Evolutionary conservation across 768 basidiomycete genomes (phyloP), one percentile per base, ranked within the genome.

Genomic region (Rhizopogon roseolus): DNA sequence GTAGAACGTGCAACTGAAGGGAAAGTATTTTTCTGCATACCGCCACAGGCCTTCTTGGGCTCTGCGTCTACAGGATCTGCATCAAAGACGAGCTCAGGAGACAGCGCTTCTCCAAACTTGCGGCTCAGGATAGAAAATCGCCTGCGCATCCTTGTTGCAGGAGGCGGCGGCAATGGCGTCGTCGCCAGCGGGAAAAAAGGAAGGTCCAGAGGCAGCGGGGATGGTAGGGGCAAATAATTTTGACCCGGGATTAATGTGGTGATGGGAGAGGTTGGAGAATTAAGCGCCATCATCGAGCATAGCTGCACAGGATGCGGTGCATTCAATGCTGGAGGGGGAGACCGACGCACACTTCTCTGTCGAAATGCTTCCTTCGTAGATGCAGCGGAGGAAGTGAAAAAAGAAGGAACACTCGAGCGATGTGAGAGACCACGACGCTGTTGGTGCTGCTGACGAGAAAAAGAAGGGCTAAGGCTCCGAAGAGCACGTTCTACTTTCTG

Each of bases 61-160:
- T 22, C 45, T 32, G 7, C 5, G 32, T 5, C 19, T 22, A 22
- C 5, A 36, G 44, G 19, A 29, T 22, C 39, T n/a, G 28, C n/a
- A 4, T n/a, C 39, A 36, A 56, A 43, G 17, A 65, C 49, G 13
- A 67, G 53, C 13, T 69, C 69, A 1, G 58, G 43, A 14, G 62
- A 65, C 10, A 72, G 56, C 0, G 62, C 57, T 54, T 68, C 67
- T 29, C 71, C 73, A 27, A 72, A 62, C 46, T 68, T 66, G 22
- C 70, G 71, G 5, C 62, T 67, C 13, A 70, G 65, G 52, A 71
- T 71, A 14, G 61, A 62, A 14, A 69, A 57, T 14, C 71, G 66
- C 52, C 57, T 63, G 16, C 59, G 64, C 19, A 58, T 66, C n/a
- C 60, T 62, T 17, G 66, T 71, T 11, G 39, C 56, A 3, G 71